Conservation (phyloP, 805 yeast species). For the Kregervanrija delftensis region DNA sequence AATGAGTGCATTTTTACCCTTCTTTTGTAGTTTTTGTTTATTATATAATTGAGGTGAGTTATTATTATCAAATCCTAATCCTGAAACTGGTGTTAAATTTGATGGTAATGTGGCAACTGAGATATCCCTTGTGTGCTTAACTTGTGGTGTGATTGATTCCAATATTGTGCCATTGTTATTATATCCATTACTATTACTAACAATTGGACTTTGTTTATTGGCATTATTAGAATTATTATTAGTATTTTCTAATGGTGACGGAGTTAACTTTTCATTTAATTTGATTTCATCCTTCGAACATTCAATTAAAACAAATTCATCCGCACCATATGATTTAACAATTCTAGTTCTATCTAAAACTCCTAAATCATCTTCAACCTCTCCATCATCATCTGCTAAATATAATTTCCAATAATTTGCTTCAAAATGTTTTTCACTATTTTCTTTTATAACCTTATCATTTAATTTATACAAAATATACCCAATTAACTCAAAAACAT, state of each 20-base stretch:
- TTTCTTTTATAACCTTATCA: conserved; percentile 7
- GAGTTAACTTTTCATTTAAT: conserved; percentile 46
- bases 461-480: conserved; percentile 34
- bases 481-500: conserved; percentile 52
- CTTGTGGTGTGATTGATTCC: no score
- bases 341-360: conserved; percentile 63
- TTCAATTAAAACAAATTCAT: conserved; percentile 71
- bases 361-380: conserved; percentile 89
- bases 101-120: conserved; percentile 14
- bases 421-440: conserved; percentile 27
- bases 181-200: no score
- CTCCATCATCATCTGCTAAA: conserved; percentile 89
- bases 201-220: not conserved
- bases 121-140: conserved; percentile 4
- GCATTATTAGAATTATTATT: not conserved
- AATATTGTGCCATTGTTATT: no score
- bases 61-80: conserved; percentile 12
- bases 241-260: conserved; percentile 31
- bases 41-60: conserved; percentile 1
- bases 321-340: conserved; percentile 67
- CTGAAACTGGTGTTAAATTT: conserved; percentile 18
- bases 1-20: not conserved
- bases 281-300: conserved; percentile 43
- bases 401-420: conserved; percentile 73
- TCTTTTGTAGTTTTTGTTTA: not conserved